Evolutionary conservation across 805 yeast species (phyloP), one percentile per base, ranked within the genome.

Genomic region (Candida nanaspora): DNA sequence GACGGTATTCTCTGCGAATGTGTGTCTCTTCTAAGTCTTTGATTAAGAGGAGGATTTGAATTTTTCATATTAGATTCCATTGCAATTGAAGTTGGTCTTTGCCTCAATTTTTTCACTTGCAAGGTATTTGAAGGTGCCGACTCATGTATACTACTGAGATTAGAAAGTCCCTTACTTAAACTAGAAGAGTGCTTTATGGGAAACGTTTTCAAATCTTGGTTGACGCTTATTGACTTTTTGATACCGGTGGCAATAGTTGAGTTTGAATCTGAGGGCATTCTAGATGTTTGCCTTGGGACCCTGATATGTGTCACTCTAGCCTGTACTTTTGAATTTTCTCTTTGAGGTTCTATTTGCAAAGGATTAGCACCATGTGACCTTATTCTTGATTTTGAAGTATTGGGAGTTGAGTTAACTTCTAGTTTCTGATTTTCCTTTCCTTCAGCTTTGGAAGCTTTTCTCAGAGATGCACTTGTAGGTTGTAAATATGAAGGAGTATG

Each of bases 381-480:
- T 15, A 44, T 41, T 35, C 47, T 41, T 34, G 16, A 2, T 18
- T 18, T 35, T 4, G 13, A 2, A 13, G 15, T 14, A 33, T 22
- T 13, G 22, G 14, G n/a, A 14, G 18, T 3, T 18, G 16, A 11
- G 4, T 21, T 14, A 2, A 8, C 4, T 11, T 16, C n/a, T 23
- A 16, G 6, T 11, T 15, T 34, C 13, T 31, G 35, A 35, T 52
- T 52, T 32, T 52, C 56, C 29, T 52, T 52, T 3, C 44, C 55
- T 11, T 39, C 27, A 2, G 20, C 10, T 27, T 34, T 38, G 6
- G 27, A 25, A 13, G 43, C 23, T 34, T 46, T 36, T 26, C 42
- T 44, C 6, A 48, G 21, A 10, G 54, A 52, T 7, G 56, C 42
- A 10, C 31, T 30, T 1, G 56, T 52, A 5, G 56, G 56, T 29